Base-by-base conservation (phyloP, 306 rosid genomes). In the Cicer cuneatum region DNA sequence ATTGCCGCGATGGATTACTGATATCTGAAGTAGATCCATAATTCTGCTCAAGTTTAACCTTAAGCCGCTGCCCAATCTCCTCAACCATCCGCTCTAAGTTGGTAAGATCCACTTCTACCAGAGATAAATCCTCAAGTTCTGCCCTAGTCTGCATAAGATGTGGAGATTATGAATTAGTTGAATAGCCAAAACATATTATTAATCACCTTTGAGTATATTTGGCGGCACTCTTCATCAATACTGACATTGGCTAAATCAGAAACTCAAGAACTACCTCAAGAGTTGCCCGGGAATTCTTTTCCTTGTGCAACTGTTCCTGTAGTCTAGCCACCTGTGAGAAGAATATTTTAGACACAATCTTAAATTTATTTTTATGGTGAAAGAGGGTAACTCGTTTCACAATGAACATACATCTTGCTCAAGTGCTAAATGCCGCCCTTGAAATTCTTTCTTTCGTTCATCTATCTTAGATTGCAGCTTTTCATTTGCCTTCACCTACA, bases 391-490 rank as follows among this genome's bases (percentile, higher is more conserved):
- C 19, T 56, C 74, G 64, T 79, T 58, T 66, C 57, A 45, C 56
- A 61, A 70, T 71, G 77, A 64, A 82, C 69, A 46, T 87, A 95
- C 99, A 69, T 92, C 98, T 81, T 89, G 90, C 87, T 87, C 89
- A 11, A 95, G 99, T 78, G 87, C 88, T 60, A 76, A 77, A 49
- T 87, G 99, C 77, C 84, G 98, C 80, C 85, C 93, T 16, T 51
- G 84, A 84, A 92, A 71, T 79, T 62, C 82, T 70, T 68, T 76
- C 93, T 89, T 92, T 76, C 77, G 77, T 38, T 60, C 83, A 66
- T 87, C 89, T 65, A 84, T 79, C 75, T 83, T 73, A 11, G 80
- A 66, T 77, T 81, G 89, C 77, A 92, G 79, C 81, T 75, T 78
- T 56, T 47, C 86, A 79, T 90, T 94, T 76, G 74, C 87, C 75